These are phyloP conservation scores for Graphilbum fragrans DNA, from an alignment of 2,329 filamentous ascomycete species.

Conservation along the genomic window DNA sequence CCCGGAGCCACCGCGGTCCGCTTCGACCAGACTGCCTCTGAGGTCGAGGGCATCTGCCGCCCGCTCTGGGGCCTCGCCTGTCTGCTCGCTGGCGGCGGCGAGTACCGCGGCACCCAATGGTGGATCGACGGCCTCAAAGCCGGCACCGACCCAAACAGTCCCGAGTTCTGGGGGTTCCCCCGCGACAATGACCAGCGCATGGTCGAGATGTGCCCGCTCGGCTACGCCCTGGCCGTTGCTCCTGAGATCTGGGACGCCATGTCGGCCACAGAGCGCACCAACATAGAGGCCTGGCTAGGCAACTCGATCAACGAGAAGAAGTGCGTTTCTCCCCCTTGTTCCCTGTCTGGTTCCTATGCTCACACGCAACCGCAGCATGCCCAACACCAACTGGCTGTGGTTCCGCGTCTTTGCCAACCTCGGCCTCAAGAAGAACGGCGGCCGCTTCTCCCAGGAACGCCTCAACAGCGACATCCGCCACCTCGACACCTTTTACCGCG, in stretches of 20 bases:
- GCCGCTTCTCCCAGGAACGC: slow-evolving; percentile 54
- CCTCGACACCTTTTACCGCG: slow-evolving; percentile 70
- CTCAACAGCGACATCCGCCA: slow-evolving; percentile 67
- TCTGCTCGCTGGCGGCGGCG: slow-evolving; percentile 54
- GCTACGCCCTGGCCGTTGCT: slow-evolving; percentile 61
- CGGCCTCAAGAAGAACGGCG: slow-evolving; percentile 63
- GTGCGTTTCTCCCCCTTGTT: slow-evolving; percentile 17
- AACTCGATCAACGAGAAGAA: slow-evolving; percentile 69
- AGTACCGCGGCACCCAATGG: slow-evolving; percentile 49
- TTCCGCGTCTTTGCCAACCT: slow-evolving; percentile 77
- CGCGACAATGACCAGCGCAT: slow-evolving; percentile 69
- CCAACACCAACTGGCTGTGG: slow-evolving; percentile 61
- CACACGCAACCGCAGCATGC: slow-evolving; percentile 49
- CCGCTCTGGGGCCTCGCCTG: slow-evolving; percentile 66
- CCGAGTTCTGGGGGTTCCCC: slow-evolving; percentile 68
- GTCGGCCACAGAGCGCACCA: slow-evolving; percentile 46
- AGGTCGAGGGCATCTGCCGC: slow-evolving; percentile 64
- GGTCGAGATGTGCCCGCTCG: slow-evolving; percentile 70
- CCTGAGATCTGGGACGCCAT: slow-evolving; percentile 54
- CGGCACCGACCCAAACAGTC: slow-evolving; percentile 56
- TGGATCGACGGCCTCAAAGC: slow-evolving; percentile 60
- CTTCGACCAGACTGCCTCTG: slow-evolving; percentile 66
- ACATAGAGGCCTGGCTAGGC: slow-evolving; percentile 61
- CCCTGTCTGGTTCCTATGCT: not conserved
- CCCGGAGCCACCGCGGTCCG: slow-evolving; percentile 60